phyloP scores from a whole-genome alignment of 169 alveolate species.

The Blepharisma undulans region DNA sequence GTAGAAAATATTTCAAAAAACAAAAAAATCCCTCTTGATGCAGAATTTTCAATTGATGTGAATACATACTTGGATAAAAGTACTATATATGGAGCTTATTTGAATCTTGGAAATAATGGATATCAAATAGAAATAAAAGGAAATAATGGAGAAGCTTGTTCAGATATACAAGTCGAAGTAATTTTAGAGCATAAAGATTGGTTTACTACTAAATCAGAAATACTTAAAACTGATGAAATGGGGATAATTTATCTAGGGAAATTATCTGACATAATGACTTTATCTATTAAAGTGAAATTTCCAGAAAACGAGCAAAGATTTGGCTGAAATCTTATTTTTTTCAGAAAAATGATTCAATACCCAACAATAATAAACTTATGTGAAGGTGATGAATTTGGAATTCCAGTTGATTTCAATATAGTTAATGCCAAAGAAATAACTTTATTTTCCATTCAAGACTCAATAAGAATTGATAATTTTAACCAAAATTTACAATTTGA shows the following conservation, averaged over 20 bases:
- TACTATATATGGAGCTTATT: background rate
- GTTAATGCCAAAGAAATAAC: background rate
- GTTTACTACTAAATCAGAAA: background rate
- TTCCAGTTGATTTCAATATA: conserved; percentile 37
- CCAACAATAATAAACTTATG: conserved; percentile 38
- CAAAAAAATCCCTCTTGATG: background rate
- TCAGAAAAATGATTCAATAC: background rate
- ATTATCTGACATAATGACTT: background rate
- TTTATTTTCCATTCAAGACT: background rate
- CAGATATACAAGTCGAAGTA: background rate
- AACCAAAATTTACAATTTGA: background rate
- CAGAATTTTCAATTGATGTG: background rate
- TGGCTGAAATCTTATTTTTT: conserved; percentile 30
- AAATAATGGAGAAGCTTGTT: conserved; percentile 14
- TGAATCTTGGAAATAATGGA: background rate
- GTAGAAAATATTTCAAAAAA: conserved; percentile 29
- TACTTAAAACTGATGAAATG: conserved; percentile 47
- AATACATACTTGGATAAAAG: background rate
- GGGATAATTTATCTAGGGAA: conserved; percentile 57
- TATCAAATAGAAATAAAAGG: conserved; percentile 5
- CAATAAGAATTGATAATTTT: background rate
- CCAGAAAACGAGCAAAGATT: background rate
- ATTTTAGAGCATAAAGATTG: background rate
- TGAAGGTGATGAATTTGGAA: conserved; percentile 46
- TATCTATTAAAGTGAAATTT: background rate